Evolutionary conservation across 202 grass and related monocot species (phyloP).

Genomic region (Schoenoplectus tabernaemontani): DNA sequence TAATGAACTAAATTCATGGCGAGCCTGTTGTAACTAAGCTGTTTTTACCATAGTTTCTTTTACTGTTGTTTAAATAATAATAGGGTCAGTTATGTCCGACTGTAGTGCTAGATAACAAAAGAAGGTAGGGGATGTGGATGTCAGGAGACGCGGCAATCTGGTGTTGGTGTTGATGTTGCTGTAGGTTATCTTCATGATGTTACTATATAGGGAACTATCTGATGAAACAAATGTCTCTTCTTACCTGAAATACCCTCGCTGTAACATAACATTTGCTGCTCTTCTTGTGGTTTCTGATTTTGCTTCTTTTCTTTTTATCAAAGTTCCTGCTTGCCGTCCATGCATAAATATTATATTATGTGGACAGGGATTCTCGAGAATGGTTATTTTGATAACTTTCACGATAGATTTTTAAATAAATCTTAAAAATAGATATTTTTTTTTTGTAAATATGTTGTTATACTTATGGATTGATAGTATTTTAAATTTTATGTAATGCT

Average conservation of each 20-base stretch:
- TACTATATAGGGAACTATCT: slow-evolving; percentile 23
- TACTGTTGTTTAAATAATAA: slow-evolving; percentile 29
- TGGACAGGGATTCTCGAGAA: too few relatives aligned
- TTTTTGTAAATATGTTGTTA: too few relatives aligned
- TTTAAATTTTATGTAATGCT: too few relatives aligned
- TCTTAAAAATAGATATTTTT: too few relatives aligned
- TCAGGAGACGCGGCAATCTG: not conserved
- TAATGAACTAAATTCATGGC: slow-evolving; percentile 26
- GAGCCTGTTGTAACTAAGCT: slow-evolving; percentile 66
- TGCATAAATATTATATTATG: too few relatives aligned
- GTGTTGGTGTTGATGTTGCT: not conserved
- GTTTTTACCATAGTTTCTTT: slow-evolving; percentile 37
- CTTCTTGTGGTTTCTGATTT: not conserved
- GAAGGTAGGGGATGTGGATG: not conserved
- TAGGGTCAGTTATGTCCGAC: slow-evolving; percentile 28
- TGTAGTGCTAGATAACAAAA: slow-evolving; percentile 29
- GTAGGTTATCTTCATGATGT: slow-evolving; percentile 24
- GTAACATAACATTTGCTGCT: not conserved
- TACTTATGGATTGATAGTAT: too few relatives aligned
- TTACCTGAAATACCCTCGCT: slow-evolving; percentile 9
- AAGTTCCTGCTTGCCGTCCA: too few relatives aligned
- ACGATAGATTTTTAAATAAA: too few relatives aligned
- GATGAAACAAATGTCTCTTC: slow-evolving; percentile 22
- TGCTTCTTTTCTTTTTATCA: too few relatives aligned
- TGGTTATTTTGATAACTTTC: too few relatives aligned